These are phyloP conservation scores for Lipomyces sp. DNA, from an alignment of 805 yeast species.

Conservation along the genomic window DNA sequence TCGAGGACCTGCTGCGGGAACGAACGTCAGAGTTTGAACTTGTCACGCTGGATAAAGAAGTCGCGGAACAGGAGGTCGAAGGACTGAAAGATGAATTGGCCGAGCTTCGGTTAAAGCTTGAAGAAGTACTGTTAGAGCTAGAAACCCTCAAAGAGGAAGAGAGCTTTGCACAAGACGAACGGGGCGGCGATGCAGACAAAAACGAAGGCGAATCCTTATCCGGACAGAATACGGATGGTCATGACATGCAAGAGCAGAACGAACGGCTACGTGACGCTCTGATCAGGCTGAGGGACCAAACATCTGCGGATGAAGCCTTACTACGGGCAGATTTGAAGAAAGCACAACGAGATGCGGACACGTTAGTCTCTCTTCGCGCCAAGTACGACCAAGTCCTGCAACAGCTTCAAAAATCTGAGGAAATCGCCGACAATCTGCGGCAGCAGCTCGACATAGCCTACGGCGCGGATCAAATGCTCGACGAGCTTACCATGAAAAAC, in stretches of 20 bases:
- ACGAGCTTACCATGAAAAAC: constrained; percentile 42
- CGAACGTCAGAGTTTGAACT: constrained; percentile 36
- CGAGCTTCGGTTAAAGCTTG: constrained; percentile 23
- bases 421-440: constrained; percentile 27
- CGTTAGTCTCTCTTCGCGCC: neutral
- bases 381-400: constrained; percentile 11
- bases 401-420: constrained; percentile 17
- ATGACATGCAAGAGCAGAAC: constrained; percentile 34
- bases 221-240: neutral
- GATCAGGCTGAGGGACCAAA: constrained; percentile 37
- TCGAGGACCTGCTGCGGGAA: constrained; percentile 25
- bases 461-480: constrained; percentile 41
- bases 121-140: constrained; percentile 31
- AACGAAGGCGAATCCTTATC: neutral
- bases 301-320: constrained; percentile 28
- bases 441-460: constrained; percentile 37
- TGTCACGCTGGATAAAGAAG: constrained; percentile 38
- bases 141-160: constrained; percentile 33
- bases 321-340: constrained; percentile 25
- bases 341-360: constrained; percentile 24
- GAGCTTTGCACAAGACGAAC: neutral
- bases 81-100: constrained; percentile 32
- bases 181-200: neutral
- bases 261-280: constrained; percentile 47
- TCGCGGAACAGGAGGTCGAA: constrained; percentile 39